Evolutionary conservation across 208 protist species (phyloP).

Genomic region (Tritrichomonas foetus): DNA sequence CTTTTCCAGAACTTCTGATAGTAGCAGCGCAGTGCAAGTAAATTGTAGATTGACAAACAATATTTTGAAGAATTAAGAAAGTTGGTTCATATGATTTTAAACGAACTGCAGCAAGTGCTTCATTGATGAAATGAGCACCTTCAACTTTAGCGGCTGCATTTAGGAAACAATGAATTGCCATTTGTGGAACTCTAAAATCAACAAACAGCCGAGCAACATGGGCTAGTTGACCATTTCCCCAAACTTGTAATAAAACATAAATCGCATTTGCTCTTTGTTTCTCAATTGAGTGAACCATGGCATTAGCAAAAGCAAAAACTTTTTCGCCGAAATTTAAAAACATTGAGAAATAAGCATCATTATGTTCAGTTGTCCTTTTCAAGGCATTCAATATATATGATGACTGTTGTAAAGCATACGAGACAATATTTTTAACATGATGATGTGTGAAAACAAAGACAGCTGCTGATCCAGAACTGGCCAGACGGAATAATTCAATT

Average conservation of each 20-base stretch:
- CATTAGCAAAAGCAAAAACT: neutral
- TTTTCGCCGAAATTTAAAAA: neutral
- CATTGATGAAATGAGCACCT: neutral
- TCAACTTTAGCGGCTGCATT: neutral
- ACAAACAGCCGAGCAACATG: neutral
- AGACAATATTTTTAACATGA: neutral
- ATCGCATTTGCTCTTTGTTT: conserved; percentile 6
- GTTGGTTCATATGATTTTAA: neutral
- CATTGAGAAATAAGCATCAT: neutral
- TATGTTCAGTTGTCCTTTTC: neutral
- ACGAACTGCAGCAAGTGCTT: neutral
- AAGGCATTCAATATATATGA: neutral
- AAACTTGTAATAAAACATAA: neutral
- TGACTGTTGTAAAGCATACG: neutral
- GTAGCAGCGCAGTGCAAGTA: no score
- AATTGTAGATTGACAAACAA: neutral
- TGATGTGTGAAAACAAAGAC: neutral
- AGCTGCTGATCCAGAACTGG: neutral
- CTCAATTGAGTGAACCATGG: neutral
- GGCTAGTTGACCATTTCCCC: neutral
- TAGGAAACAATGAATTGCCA: neutral
- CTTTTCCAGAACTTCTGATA: neutral
- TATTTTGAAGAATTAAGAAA: neutral
- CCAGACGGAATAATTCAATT: neutral
- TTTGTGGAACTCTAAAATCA: conserved; percentile 35